Evolutionary conservation across 2,329 filamentous ascomycete species (phyloP).

Genomic region (Cordyceps cicadae): DNA sequence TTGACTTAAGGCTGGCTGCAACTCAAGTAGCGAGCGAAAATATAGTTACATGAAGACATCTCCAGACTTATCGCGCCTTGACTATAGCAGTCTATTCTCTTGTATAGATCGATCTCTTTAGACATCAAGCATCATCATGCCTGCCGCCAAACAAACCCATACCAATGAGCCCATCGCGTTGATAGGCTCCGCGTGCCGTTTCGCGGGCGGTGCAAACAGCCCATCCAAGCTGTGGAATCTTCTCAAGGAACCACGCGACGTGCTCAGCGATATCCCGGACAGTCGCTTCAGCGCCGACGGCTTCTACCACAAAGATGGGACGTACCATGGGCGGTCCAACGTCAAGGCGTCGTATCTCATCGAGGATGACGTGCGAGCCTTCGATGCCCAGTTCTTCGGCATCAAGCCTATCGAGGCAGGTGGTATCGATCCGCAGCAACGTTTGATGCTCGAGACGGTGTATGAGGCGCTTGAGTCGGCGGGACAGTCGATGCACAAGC

Average conservation of each 20-base stretch:
- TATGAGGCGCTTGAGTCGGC: constrained; percentile 22
- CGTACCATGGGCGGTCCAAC: not conserved
- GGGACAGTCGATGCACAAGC: not conserved
- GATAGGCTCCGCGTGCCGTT: not conserved
- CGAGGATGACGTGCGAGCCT: constrained; percentile 15
- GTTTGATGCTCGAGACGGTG: constrained; percentile 23
- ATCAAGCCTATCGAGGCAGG: constrained; percentile 35
- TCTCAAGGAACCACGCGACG: not conserved
- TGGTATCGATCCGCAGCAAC: constrained; percentile 26
- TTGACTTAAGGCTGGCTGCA: no score
- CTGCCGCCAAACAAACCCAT: no score
- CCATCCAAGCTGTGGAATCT: not conserved
- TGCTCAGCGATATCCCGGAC: not conserved
- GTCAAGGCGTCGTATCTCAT: not conserved
- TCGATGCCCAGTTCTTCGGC: constrained; percentile 39
- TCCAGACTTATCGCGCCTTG: no score
- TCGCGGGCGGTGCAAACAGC: not conserved
- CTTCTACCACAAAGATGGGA: not conserved
- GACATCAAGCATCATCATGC: no score
- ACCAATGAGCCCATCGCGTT: not conserved
- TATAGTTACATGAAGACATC: no score
- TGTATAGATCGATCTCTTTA: no score
- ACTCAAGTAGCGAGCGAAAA: no score
- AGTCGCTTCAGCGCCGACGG: not conserved
- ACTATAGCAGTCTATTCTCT: no score